Base-by-base conservation (phyloP, 345 rosid genomes). In the Murraya koenigii region DNA sequence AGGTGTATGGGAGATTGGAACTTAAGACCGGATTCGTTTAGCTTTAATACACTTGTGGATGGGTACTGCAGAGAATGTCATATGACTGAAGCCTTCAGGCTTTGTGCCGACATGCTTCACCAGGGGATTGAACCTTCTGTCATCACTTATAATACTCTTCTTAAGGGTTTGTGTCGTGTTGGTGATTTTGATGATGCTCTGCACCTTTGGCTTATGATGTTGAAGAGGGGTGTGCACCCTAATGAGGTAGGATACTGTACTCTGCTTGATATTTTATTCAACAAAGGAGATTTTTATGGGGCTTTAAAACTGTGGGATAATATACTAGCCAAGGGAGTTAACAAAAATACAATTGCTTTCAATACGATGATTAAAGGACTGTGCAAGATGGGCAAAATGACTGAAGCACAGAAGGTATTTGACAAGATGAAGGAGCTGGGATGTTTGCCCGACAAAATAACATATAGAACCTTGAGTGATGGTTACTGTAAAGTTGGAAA, bases 401-500 rank as follows among this genome's bases (percentile, higher is more conserved):
- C 54, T 60, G 91, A 88, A 85, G 99, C 95, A 8, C 82, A 82
- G 88, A 94, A 89, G 87, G 80, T 87, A 72, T 82, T 89, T 71
- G 72, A 55, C 72, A 86, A 81, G 81, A 90, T 91, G 91, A 82
- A 75, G 73, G 88, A 83, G 14, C 72, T 89, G 73, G 89, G 92
- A 61, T 90, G 88, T 83, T 77, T 76, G 26, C 94, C 96, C 62
- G 92, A 92, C 82, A 89, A 84, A 71, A 84, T 86, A 83, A 93
- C 99, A 30, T 90, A 86, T 75, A 87, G 91, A 79, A 87, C 89
- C 38, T 79, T 95, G 83, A 83, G 85, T 77, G 86, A 93, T 74
- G 99, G 97, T 75, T 90, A 90, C 73, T 92, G 92, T 83, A 89
- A 83, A 85, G 86, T 83, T 47, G 98, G 93, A 78, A 84, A 90